A percentile compares a stretch with the other conserved stretches of the same genome.
phyloP scores from a whole-genome alignment of 2,329 filamentous ascomycete species.

The Alternaria sp. region DNA sequence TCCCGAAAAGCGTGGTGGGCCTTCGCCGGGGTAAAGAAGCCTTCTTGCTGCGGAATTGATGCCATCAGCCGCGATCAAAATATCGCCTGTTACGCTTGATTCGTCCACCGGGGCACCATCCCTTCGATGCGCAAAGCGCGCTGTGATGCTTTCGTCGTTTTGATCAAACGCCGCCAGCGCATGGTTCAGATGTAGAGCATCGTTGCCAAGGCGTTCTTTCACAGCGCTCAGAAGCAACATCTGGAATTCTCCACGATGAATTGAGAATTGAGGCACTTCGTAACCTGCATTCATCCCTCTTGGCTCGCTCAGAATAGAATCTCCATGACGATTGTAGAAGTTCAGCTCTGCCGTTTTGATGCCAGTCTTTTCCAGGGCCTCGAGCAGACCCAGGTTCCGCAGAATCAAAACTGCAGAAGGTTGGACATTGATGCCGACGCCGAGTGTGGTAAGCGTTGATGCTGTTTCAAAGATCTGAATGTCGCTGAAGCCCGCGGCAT shows the following conservation, averaged over 20 bases:
- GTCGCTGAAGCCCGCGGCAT: constrained; percentile 67
- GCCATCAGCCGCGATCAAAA: constrained; percentile 54
- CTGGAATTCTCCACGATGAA: constrained; percentile 56
- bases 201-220: constrained; percentile 50
- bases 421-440: constrained; percentile 57
- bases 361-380: constrained; percentile 50
- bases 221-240: constrained; percentile 53
- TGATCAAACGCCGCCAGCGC: constrained; percentile 48
- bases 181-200: constrained; percentile 51
- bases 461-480: constrained; percentile 54
- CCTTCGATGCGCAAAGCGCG: constrained; percentile 43
- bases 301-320: constrained; percentile 53
- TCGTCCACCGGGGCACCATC: constrained; percentile 35
- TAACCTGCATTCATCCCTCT: constrained; percentile 53
- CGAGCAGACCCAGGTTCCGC: constrained; percentile 52
- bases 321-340: constrained; percentile 55
- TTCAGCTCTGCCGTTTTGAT: constrained; percentile 54
- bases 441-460: constrained; percentile 51
- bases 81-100: constrained; percentile 40
- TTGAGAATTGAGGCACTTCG: constrained; percentile 53
- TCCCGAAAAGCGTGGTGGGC: constrained; percentile 54
- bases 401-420: constrained; percentile 55
- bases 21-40: constrained; percentile 53
- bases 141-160: constrained; percentile 46
- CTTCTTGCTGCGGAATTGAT: constrained; percentile 54